These are phyloP conservation scores for Dactylellina sp. DNA, from an alignment of 2,329 filamentous ascomycete genomes.

Conservation along the genomic window DNA sequence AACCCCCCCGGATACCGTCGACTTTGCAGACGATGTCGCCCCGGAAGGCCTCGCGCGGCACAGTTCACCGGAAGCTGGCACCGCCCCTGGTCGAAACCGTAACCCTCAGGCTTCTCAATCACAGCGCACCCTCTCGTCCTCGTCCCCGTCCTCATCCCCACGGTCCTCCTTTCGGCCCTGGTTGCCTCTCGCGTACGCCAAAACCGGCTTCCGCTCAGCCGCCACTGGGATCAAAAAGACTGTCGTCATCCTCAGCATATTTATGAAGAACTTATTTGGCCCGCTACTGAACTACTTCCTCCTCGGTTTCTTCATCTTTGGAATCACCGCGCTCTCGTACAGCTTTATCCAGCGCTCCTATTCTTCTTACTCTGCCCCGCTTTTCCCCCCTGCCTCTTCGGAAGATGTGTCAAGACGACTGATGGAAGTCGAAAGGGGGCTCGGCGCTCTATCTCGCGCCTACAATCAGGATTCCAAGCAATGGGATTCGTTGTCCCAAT, in stretches of 20 bases:
- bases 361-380: conserved; percentile 32
- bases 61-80: not conserved
- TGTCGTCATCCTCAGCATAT: conserved; percentile 29
- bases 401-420: conserved; percentile 32
- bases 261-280: conserved; percentile 41
- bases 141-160: too few species aligned
- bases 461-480: conserved; percentile 13
- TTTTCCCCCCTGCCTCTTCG: conserved; percentile 21
- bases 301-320: conserved; percentile 50
- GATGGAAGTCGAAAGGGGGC: conserved; percentile 42
- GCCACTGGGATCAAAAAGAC: conserved; percentile 28
- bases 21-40: conserved; percentile 15
- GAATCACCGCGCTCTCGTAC: conserved; percentile 40
- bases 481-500: conserved; percentile 14
- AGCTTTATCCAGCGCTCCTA: conserved; percentile 43
- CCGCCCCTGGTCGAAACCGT: not conserved
- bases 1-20: conserved; percentile 41
- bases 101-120: not conserved
- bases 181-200: conserved; percentile 19
- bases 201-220: conserved; percentile 16
- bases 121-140: too few species aligned
- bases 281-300: conserved; percentile 41
- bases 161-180: not conserved
- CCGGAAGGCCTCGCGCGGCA: not conserved
- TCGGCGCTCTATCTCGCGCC: conserved; percentile 14